Conservation (phyloP, 2,329 filamentous ascomycete genomes). For the Anisogramma anomala region DNA sequence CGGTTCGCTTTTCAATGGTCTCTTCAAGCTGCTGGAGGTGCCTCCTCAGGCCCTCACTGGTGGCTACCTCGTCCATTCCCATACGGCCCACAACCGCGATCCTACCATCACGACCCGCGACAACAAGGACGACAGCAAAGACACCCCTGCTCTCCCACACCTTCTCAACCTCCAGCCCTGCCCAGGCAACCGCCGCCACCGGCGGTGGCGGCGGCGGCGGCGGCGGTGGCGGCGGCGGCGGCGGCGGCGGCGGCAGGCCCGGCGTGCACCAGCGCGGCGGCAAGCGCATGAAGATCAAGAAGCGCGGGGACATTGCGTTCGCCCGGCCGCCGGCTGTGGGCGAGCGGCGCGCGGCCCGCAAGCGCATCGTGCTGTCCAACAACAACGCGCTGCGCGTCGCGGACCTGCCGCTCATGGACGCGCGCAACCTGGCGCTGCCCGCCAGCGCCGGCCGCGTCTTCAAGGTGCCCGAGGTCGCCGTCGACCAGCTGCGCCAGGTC, state of each 20-base stretch:
- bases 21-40: constrained; percentile 48
- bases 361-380: constrained; percentile 85
- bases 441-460: constrained; percentile 55
- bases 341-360: constrained; percentile 77
- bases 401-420: constrained; percentile 35
- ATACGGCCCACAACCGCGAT: constrained; percentile 19
- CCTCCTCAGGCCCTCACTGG: constrained; percentile 35
- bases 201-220: constrained; percentile 13
- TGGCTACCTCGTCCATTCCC: constrained; percentile 16
- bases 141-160: constrained; percentile 34
- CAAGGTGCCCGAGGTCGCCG: constrained; percentile 53
- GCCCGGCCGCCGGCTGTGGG: constrained; percentile 54
- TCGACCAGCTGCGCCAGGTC: constrained; percentile 71
- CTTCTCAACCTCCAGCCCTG: constrained; percentile 27
- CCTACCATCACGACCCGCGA: constrained; percentile 18
- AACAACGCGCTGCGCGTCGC: constrained; percentile 76
- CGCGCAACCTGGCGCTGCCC: constrained; percentile 40
- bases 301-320: constrained; percentile 34
- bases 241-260: constrained; percentile 11
- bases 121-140: constrained; percentile 25
- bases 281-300: constrained; percentile 33
- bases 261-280: constrained; percentile 23
- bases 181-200: constrained; percentile 19
- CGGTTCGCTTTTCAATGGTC: constrained; percentile 33
- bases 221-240: constrained; percentile 25